A percentile compares a stretch with the other conserved stretches of the same genome.
These are phyloP conservation scores for Mycena amicta DNA, from an alignment of 768 basidiomycete species.

Conservation along the genomic window DNA sequence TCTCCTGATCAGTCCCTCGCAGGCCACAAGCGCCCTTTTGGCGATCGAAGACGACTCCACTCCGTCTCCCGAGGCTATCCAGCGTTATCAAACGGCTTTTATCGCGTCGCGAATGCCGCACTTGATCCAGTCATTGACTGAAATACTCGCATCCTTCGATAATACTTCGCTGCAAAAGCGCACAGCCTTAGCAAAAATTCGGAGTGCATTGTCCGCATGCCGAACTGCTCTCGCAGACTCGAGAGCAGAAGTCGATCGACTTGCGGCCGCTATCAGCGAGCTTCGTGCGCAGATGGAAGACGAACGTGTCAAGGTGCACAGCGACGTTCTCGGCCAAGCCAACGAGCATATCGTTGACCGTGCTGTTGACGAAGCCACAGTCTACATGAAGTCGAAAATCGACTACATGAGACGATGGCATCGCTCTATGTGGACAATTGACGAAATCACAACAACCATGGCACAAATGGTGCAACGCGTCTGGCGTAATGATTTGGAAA, in stretches of 20 bases:
- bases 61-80: conserved; percentile 51
- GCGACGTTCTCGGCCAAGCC: conserved; percentile 39
- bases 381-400: conserved; percentile 42
- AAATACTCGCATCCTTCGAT: conserved; percentile 22
- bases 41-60: conserved; percentile 48
- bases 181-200: conserved; percentile 41
- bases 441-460: conserved; percentile 47
- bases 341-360: conserved; percentile 33
- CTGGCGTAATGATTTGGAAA: conserved; percentile 53
- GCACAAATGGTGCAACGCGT: conserved; percentile 37
- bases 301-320: conserved; percentile 35
- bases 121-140: conserved; percentile 44
- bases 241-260: conserved; percentile 36
- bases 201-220: conserved; percentile 42
- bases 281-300: conserved; percentile 44
- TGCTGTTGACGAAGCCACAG: conserved; percentile 40
- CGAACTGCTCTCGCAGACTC: conserved; percentile 32
- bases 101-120: conserved; percentile 59
- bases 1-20: conserved; percentile 58
- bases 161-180: conserved; percentile 34
- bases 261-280: conserved; percentile 36
- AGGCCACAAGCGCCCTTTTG: conserved; percentile 60
- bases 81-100: conserved; percentile 66
- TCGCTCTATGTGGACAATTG: conserved; percentile 46
- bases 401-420: conserved; percentile 46